Percentiles rank a stretch among this genome's conserved stretches.
Evolutionary conservation across 1,284 basidiomycete genomes (phyloP).

Genomic region (Pseudozyma hubeiensis): DNA sequence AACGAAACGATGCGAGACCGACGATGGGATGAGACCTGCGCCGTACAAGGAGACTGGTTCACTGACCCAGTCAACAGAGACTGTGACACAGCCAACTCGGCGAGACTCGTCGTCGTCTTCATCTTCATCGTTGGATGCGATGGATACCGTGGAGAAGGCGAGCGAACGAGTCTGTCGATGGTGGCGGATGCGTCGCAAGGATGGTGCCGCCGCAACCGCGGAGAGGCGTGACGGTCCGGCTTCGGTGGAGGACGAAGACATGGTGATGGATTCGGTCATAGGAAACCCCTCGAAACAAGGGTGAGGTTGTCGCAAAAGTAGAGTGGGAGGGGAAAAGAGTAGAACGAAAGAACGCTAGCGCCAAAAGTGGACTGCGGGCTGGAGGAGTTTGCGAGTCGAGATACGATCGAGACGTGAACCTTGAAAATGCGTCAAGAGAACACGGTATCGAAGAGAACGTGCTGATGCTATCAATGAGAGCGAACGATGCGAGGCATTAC

Average conservation of each 20-base stretch:
- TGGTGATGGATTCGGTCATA: not conserved
- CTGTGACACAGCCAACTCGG: constrained; percentile 2
- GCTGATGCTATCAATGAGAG: constrained; percentile 22
- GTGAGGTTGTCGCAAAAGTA: not conserved
- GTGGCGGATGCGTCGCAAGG: not conserved
- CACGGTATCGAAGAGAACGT: not conserved
- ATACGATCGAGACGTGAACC: not conserved
- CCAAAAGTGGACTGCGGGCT: too few species aligned
- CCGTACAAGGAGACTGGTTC: constrained; percentile 16
- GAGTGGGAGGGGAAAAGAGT: not conserved
- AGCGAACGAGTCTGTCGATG: not conserved
- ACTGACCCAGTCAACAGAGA: constrained; percentile 2
- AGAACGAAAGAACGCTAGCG: too few species aligned
- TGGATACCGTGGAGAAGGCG: not conserved
- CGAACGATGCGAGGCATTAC: constrained; percentile 32
- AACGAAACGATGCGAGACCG: constrained; percentile 16
- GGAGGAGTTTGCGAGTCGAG: not conserved
- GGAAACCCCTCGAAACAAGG: not conserved
- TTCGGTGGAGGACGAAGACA: constrained; percentile 6
- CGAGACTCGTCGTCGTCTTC: not conserved
- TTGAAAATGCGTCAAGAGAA: not conserved
- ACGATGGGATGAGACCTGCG: not conserved
- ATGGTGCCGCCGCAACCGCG: not conserved
- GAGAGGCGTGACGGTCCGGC: constrained; percentile 39
- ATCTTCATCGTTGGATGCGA: not conserved